Evolutionary conservation across 352 stramenopile species (phyloP).

Genomic region (Globisporangium irregulare): DNA sequence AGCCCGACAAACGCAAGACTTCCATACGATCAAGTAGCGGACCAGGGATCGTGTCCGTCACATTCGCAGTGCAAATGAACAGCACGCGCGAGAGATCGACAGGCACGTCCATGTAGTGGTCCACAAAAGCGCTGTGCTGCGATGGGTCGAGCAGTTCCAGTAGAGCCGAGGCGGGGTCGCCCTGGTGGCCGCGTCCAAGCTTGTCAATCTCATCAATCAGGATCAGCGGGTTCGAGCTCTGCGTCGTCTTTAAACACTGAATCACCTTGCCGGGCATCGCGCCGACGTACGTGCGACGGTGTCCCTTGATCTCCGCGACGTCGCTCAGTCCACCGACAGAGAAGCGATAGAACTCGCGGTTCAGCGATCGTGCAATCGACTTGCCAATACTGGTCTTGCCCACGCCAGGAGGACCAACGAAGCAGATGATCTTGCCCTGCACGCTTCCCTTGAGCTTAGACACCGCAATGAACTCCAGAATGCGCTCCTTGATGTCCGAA

Average conservation of each 20-base stretch:
- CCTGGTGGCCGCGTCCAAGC: slow-evolving; percentile 80
- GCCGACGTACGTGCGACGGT: slow-evolving; percentile 97
- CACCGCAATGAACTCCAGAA: slow-evolving; percentile 99
- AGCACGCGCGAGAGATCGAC: slow-evolving; percentile 96
- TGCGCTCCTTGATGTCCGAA: slow-evolving; percentile 98
- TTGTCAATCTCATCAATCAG: slow-evolving; percentile 98
- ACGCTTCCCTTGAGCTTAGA: slow-evolving; percentile 95
- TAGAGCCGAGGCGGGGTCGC: slow-evolving; percentile 94
- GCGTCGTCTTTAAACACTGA: slow-evolving; percentile 97
- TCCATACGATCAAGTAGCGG: slow-evolving; percentile 99
- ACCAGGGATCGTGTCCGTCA: slow-evolving; percentile 95
- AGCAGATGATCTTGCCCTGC: slow-evolving; percentile 97
- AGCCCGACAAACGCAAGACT: slow-evolving; percentile 95
- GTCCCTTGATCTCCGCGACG: slow-evolving; percentile 98
- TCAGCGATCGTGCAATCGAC: slow-evolving; percentile 95
- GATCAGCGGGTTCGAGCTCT: slow-evolving; percentile 97
- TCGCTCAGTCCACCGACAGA: slow-evolving; percentile 96
- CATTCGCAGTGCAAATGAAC: slow-evolving; percentile 98
- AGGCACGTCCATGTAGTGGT: slow-evolving; percentile 98
- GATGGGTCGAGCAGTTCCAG: slow-evolving; percentile 97
- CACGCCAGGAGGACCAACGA: slow-evolving; percentile 93
- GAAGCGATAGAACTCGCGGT: slow-evolving; percentile 98
- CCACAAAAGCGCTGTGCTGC: slow-evolving; percentile 96
- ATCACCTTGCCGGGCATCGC: slow-evolving; percentile 99
- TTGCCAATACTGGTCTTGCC: slow-evolving; percentile 96